A percentile compares a stretch with the other conserved stretches of the same genome.
Conservation (phyloP, 176 grass and related monocot genomes). For the Hordeum vulgare region MorexV3_pseudomolecules_assembly NC_058521.1:550301084-550301583, state of each 20-base stretch:
- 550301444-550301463: background rate
- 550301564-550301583: constrained; percentile 52
- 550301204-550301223: constrained; percentile 91
- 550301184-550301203: constrained; percentile 51
- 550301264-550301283: constrained; percentile 26
- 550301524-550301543: constrained; percentile 64
- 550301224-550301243: constrained; percentile 78
- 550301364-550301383: constrained; percentile 65
- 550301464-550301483: background rate
- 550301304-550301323: constrained; percentile 86
- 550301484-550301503: constrained; percentile 83
- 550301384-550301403: constrained; percentile 12
- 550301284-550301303: constrained; percentile 53
- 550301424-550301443: too few species aligned
- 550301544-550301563: constrained; percentile 74
- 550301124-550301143: constrained; percentile 55
- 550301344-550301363: constrained; percentile 87
- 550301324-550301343: constrained; percentile 98
- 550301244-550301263: constrained; percentile 61
- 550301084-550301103: constrained; percentile 81
- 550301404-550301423: background rate
- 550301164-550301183: constrained; percentile 98
- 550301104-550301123: constrained; percentile 63
- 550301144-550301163: constrained; percentile 96
- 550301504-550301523: constrained; percentile 86